These are phyloP conservation scores for Rubia balearica DNA, from an alignment of 305 asterid genomes.

Conservation along the genomic window DNA sequence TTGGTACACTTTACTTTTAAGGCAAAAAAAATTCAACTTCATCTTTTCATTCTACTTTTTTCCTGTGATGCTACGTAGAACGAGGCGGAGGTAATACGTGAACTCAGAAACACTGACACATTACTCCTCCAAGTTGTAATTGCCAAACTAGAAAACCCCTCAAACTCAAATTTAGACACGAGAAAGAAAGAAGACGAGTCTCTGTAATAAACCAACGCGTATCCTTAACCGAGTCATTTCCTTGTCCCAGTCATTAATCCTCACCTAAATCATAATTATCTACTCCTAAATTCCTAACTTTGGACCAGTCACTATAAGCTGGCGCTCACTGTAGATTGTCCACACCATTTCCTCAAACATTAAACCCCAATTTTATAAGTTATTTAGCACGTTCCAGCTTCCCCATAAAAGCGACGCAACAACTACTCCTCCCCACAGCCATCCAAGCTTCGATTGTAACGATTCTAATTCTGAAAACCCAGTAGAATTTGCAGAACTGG, in stretches of 20 bases:
- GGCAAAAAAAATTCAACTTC: too few relatives aligned
- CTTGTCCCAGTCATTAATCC: not conserved
- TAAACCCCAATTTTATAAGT: not conserved
- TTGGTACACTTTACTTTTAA: too few relatives aligned
- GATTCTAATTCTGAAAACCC: not conserved
- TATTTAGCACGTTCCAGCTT: constrained; percentile 3
- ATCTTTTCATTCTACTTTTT: too few relatives aligned
- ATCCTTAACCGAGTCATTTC: constrained; percentile 11
- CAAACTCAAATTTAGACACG: constrained; percentile 8
- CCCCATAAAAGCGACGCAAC: constrained; percentile 6
- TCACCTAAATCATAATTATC: too few relatives aligned
- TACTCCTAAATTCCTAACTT: too few relatives aligned
- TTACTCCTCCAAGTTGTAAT: not conserved
- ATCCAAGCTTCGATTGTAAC: not conserved
- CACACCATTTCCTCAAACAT: not conserved
- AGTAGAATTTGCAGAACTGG: too few relatives aligned
- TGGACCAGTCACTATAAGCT: not conserved
- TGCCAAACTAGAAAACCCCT: constrained; percentile 4
- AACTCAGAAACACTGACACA: too few relatives aligned
- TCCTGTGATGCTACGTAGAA: too few relatives aligned
- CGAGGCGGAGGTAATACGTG: too few relatives aligned
- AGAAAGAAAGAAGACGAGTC: not conserved
- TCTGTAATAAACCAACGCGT: constrained; percentile 9
- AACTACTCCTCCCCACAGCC: not conserved
- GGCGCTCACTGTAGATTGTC: constrained; percentile 9